Evolutionary conservation across 371 early-diverging fungal genomes (phyloP), one percentile per base, ranked within the genome.

Genomic region (Mucor saturninus): DNA sequence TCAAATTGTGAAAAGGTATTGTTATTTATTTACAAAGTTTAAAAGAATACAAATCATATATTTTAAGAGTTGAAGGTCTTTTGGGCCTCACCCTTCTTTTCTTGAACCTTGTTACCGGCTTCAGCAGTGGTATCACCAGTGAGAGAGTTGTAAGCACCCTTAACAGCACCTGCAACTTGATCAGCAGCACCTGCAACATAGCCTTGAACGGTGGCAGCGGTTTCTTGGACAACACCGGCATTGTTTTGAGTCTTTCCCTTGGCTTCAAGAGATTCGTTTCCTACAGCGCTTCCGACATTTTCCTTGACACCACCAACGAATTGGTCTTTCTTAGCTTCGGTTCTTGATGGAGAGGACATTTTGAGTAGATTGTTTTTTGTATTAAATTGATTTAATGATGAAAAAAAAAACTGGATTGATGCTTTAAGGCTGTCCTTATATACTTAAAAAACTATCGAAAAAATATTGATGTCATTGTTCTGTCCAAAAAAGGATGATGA

Each of bases 181-280:
- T 21, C 21, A 21, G 21, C 31, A 14, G 39, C 21, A 37, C 66
- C 66, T 43, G 54, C 45, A 10, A 56, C 55, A 31, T 61, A 66
- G 15, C 60, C 61, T 45, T 55, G 42, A 29, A 61, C 30, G 37
- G 56, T 61, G n/a, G 66, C 66, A 29, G 61, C 61, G 39, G 59
- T 58, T 56, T 61, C 53, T 61, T 65, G 53, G n/a, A 29, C 43
- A 8, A 57, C 43, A 13, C 62, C 70, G 46, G 51, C n/a, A 30
- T 32, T 30, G 10, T 61, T 57, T 32, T 64, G 58, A 5, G 65
- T 42, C 13, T 65, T 62, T 50, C 83, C 83, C 38, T 75, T 66
- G n/a, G 75, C 61, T 42, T 71, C 58, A 50, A 83, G 65, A 10
- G 65, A 61, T 55, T 81, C 75, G 49, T 67, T 77, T 13, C 84